phyloP scores from a whole-genome alignment of 805 yeast genomes.

The Candida nonsorbophila region DNA sequence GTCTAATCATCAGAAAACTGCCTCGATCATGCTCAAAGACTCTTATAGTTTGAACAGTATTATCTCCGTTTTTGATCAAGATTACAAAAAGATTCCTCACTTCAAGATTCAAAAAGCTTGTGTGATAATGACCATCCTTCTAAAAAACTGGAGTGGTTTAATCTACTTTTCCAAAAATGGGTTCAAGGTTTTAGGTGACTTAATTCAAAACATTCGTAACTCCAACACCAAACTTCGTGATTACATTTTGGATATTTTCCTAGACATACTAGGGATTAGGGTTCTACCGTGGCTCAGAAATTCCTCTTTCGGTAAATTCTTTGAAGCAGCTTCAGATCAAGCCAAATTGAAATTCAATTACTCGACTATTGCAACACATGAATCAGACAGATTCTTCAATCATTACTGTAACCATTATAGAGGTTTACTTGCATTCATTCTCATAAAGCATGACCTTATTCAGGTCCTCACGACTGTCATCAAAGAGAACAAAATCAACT shows the following conservation, averaged over 20 bases:
- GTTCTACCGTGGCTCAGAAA: conserved; percentile 48
- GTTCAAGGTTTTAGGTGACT: conserved; percentile 49
- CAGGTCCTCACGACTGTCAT: conserved; percentile 45
- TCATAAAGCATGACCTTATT: conserved; percentile 49
- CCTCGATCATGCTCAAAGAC: conserved; percentile 49
- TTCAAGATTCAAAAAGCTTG: conserved; percentile 59
- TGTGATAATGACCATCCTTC: conserved; percentile 49
- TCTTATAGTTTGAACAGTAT: conserved; percentile 61
- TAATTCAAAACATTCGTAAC: conserved; percentile 57
- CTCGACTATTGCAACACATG: conserved; percentile 27
- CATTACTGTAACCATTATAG: conserved; percentile 55
- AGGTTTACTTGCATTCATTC: conserved; percentile 51
- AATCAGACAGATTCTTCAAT: conserved; percentile 3
- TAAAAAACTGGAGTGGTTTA: conserved; percentile 76
- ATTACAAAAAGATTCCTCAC: conserved; percentile 20
- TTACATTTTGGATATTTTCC: conserved; percentile 63
- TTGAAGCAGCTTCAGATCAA: conserved; percentile 7
- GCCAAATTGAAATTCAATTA: conserved; percentile 3
- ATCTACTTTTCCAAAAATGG: conserved; percentile 55
- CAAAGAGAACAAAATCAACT: conserved; percentile 13
- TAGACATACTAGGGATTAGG: conserved; percentile 60
- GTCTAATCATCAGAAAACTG: conserved; percentile 45
- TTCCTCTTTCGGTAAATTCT: conserved; percentile 16
- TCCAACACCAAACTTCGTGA: conserved; percentile 51
- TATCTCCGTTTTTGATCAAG: conserved; percentile 63